A percentile compares a stretch with the other conserved stretches of the same genome.
Conservation (phyloP, 208 protist genomes). For the Histomonas meleagridis region DNA sequence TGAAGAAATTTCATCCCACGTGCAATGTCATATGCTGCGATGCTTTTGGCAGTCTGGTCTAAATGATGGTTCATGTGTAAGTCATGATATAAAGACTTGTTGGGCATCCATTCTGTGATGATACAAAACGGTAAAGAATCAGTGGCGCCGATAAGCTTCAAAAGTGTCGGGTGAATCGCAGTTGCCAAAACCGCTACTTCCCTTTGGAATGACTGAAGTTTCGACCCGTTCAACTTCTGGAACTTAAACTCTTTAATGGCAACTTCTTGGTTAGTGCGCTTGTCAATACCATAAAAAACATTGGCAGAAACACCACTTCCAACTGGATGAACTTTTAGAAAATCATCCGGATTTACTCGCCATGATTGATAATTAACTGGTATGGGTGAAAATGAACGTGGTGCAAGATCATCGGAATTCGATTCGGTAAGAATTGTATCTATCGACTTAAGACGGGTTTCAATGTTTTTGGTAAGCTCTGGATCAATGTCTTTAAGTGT, state of each 20-base stretch:
- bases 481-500: not conserved
- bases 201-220: not conserved
- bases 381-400: not conserved
- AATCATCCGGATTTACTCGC: not conserved
- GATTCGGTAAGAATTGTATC: not conserved
- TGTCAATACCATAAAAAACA: not conserved
- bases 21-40: not conserved
- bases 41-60: not conserved
- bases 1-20: conserved; percentile 29
- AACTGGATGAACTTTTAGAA: not conserved
- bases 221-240: not conserved
- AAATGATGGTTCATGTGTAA: not conserved
- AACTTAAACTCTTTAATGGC: conserved; percentile 22
- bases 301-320: not conserved
- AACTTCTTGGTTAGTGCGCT: not conserved
- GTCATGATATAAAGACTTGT: not conserved
- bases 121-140: conserved; percentile 29
- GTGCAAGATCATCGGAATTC: not conserved
- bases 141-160: not conserved
- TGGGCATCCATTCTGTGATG: conserved; percentile 26
- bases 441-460: not conserved
- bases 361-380: not conserved
- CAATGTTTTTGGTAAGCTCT: not conserved
- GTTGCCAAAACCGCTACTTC: not conserved
- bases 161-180: not conserved